phyloP scores from a whole-genome alignment of 257 asterid species.

The Petrea volubilis region DNA sequence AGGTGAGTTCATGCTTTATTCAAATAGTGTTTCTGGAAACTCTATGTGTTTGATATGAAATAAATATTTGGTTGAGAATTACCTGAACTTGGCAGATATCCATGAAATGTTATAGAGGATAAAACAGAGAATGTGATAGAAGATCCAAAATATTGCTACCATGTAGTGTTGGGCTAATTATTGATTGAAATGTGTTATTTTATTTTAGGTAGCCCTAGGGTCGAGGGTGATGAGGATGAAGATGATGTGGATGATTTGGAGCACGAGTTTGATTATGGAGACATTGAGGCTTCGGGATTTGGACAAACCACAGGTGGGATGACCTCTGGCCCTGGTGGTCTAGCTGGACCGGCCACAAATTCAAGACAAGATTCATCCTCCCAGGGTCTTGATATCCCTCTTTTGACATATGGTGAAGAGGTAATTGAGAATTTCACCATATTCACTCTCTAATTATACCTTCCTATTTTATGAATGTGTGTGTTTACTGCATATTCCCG shows the following conservation, averaged over 20 bases:
- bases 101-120: too few relatives aligned
- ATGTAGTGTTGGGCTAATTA: background rate
- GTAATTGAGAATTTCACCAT: slow-evolving; percentile 32
- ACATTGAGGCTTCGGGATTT: slow-evolving; percentile 35
- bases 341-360: slow-evolving; percentile 35
- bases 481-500: background rate
- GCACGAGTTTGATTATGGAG: slow-evolving; percentile 65
- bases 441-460: background rate
- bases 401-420: slow-evolving; percentile 85
- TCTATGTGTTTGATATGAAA: too few relatives aligned
- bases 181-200: background rate
- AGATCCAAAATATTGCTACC: background rate
- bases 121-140: too few relatives aligned
- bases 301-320: slow-evolving; percentile 26
- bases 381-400: slow-evolving; percentile 53
- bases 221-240: slow-evolving; percentile 97
- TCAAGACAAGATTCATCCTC: slow-evolving; percentile 39
- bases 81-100: too few relatives aligned
- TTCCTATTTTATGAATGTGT: background rate
- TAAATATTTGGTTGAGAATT: too few relatives aligned
- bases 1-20: slow-evolving; percentile 37
- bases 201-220: slow-evolving; percentile 77
- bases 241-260: slow-evolving; percentile 84
- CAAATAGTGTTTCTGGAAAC: too few relatives aligned
- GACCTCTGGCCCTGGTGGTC: slow-evolving; percentile 38